Conservation (phyloP, 371 early-diverging fungal genomes). For the Blastocladiella emersonii region DNA sequence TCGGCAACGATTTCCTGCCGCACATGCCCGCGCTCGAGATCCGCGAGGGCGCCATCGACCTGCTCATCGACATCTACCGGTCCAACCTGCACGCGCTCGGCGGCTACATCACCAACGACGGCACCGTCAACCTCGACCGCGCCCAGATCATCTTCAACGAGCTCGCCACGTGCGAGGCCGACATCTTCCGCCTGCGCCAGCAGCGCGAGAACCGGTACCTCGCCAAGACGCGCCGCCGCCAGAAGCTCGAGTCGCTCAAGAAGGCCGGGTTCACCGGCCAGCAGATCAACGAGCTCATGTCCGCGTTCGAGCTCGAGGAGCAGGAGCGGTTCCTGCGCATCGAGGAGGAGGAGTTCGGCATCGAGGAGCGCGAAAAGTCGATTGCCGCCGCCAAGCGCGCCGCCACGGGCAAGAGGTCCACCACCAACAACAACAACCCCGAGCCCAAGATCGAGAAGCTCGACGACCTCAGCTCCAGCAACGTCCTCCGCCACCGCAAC, state of each 20-base stretch:
- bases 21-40: conserved; percentile 89
- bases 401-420: no score
- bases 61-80: conserved; percentile 51
- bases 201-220: conserved; percentile 27
- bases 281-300: background rate
- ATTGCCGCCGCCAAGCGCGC: no score
- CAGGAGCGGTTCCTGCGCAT: no score
- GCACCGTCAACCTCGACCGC: conserved; percentile 63
- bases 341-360: background rate
- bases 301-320: no score
- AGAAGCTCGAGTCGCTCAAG: background rate
- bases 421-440: no score
- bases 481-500: no score
- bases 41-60: conserved; percentile 76
- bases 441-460: no score
- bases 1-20: conserved; percentile 98
- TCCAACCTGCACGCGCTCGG: conserved; percentile 52
- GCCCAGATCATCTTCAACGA: conserved; percentile 64
- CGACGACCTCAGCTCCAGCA: no score
- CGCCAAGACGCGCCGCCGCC: background rate
- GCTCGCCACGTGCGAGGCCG: conserved; percentile 69
- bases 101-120: conserved; percentile 77
- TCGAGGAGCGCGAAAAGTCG: background rate
- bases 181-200: conserved; percentile 61
- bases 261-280: background rate